phyloP scores from a whole-genome alignment of 169 alveolate genomes.

The Theileria sp. region DNA sequence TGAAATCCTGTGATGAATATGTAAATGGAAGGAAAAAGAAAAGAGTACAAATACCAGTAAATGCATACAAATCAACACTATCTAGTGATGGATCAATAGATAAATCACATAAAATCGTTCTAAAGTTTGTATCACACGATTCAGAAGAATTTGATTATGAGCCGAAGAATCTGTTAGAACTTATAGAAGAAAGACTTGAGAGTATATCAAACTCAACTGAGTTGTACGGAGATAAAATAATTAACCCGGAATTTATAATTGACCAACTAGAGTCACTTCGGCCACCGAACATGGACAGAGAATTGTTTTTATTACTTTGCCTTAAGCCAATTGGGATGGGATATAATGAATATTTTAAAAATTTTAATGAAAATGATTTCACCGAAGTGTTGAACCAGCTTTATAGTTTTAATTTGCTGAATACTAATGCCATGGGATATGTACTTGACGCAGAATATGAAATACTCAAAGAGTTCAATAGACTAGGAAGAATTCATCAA shows the following conservation, averaged over 20 bases:
- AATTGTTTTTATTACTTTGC: constrained; percentile 42
- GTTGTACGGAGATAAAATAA: constrained; percentile 23
- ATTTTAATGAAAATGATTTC: constrained; percentile 3
- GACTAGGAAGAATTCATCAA: constrained; percentile 39
- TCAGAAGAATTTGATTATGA: constrained; percentile 14
- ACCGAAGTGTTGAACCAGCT: constrained; percentile 4
- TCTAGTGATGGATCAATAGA: not conserved
- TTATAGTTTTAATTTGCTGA: constrained; percentile 37
- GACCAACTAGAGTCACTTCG: constrained; percentile 28
- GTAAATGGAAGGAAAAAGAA: constrained; percentile 43
- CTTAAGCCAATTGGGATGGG: constrained; percentile 61
- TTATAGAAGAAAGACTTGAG: constrained; percentile 40
- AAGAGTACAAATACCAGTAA: constrained; percentile 38
- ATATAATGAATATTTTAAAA: constrained; percentile 32
- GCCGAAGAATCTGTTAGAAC: constrained; percentile 24
- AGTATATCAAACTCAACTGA: constrained; percentile 21
- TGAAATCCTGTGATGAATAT: constrained; percentile 21
- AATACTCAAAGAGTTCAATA: constrained; percentile 31
- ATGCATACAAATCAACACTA: constrained; percentile 31
- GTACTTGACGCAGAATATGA: constrained; percentile 61
- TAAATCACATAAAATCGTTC: constrained; percentile 25
- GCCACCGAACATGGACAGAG: constrained; percentile 45
- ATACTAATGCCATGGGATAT: constrained; percentile 63
- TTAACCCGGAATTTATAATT: constrained; percentile 15
- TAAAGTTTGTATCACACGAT: constrained; percentile 32